Evolutionary conservation across 768 basidiomycete genomes (phyloP), one percentile per base, ranked within the genome.

Genomic region (Amanita pallidorosea): DNA sequence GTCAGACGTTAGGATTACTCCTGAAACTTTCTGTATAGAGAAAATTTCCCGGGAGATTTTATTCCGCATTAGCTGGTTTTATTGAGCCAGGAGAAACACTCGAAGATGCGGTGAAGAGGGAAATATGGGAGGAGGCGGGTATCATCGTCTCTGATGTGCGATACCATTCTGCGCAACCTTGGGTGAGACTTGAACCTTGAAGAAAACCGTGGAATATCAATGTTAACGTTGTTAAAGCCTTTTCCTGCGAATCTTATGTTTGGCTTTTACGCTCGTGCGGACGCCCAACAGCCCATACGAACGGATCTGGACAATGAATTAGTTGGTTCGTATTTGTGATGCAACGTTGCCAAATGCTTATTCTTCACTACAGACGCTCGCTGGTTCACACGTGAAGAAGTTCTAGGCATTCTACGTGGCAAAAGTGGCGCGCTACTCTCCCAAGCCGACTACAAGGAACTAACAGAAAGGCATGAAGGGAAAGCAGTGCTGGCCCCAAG

Each of bases 41-140:
- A 67, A 80, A 73, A 55, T 87, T 79, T 61, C 81, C 83, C 5
- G 70, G 65, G 2, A 80, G 71, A 45, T 85, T 88, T 64, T 96
- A 91, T 66, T 94, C 91, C 1, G 89, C 90, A 42, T 67, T 97
- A 25, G 91, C 94, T 1, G 95, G 95, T 2, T 98, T 97, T 62
- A 77, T 94, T 41, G 95, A 97, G 63, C 91, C 93, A 4, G 93
- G 87, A 8, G 95, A 99, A 64, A 81, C 87, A 0, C 85, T 96
- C 55, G 95, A 99, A 61, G 93, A 97, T 57, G 86, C 94, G 2
- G 93, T 97, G 27, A 72, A 77, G 47, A 76, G 95, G 35, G 95
- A 98, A 65, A 84, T 95, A 64, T 90, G 90, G 83, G 95, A 99
- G 64, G 95, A 98, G 65, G 88, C 90, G 2, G 95, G 95, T 4